These are phyloP conservation scores for Fomitopsis betulina DNA, from an alignment of 1,284 basidiomycete genomes.

Conservation along the genomic window DNA sequence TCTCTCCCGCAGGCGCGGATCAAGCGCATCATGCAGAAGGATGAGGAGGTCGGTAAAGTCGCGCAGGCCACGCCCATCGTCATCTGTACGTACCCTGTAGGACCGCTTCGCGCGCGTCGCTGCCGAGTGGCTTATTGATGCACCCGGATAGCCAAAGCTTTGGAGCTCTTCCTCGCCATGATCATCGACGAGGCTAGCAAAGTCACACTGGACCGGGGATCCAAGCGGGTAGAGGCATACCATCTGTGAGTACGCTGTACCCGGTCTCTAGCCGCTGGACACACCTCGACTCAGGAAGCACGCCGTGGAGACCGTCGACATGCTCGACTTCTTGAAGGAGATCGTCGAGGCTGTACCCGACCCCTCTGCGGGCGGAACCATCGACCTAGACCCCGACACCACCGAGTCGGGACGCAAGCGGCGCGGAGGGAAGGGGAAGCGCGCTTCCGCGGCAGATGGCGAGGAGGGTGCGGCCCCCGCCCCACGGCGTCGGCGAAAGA, in stretches of 20 bases:
- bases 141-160: conserved; percentile 75
- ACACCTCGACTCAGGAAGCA: conserved; percentile 70
- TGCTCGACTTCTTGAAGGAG: conserved; percentile 95
- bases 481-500: conserved; percentile 22
- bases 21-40: conserved; percentile 99
- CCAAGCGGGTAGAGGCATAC: conserved; percentile 90
- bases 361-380: conserved; percentile 76
- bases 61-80: conserved; percentile 96
- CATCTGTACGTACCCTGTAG: conserved; percentile 73
- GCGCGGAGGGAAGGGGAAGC: conserved; percentile 52
- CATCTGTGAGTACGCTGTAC: conserved; percentile 73
- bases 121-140: background rate
- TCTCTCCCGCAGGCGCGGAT: conserved; percentile 73
- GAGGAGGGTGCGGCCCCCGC: conserved; percentile 24
- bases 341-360: conserved; percentile 90
- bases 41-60: conserved; percentile 99
- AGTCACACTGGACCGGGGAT: conserved; percentile 77
- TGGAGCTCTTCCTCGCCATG: conserved; percentile 90
- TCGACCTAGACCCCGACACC: conserved; percentile 60
- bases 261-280: background rate
- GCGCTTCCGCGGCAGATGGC: conserved; percentile 25
- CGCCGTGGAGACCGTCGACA: conserved; percentile 84
- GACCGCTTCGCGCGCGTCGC: background rate
- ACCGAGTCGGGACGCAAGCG: conserved; percentile 47
- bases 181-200: conserved; percentile 84